Evolutionary conservation across 129 eudicot genomes (phyloP).

Genomic region (Calendula officinalis): DNA sequence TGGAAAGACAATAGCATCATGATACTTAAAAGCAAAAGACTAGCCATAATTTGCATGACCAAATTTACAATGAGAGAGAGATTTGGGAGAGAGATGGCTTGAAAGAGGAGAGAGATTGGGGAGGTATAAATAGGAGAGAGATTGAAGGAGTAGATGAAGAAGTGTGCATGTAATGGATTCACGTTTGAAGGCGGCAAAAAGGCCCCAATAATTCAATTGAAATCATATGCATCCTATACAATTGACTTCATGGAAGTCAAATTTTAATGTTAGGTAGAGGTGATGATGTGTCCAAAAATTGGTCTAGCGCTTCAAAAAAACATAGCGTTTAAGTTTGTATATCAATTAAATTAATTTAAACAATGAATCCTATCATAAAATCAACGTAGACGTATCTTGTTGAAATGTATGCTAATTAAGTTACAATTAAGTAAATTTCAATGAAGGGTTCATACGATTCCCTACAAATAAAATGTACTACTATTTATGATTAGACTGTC

Average conservation of each 20-base stretch:
- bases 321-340: too few species aligned
- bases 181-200: slow-evolving; percentile 43
- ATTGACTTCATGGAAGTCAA: slow-evolving; percentile 26
- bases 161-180: slow-evolving; percentile 40
- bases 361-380: too few species aligned
- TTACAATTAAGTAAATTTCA: too few species aligned
- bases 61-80: slow-evolving; percentile 1
- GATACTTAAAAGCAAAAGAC: slow-evolving; percentile 26
- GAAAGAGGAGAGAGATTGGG: slow-evolving; percentile 24
- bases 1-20: slow-evolving; percentile 15
- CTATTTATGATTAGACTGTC: too few species aligned
- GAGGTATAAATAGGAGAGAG: slow-evolving; percentile 31
- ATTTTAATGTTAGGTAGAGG: background rate
- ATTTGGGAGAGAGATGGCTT: slow-evolving; percentile 20
- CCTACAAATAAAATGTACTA: too few species aligned
- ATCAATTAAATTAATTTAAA: too few species aligned
- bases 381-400: too few species aligned
- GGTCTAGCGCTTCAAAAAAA: background rate
- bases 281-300: background rate
- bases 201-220: slow-evolving; percentile 35
- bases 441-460: too few species aligned
- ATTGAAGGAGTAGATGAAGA: slow-evolving; percentile 22
- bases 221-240: slow-evolving; percentile 37
- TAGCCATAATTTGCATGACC: slow-evolving; percentile 30
- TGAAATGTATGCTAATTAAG: too few species aligned